Evolutionary conservation across 2,329 filamentous ascomycete genomes (phyloP).

Genomic region (Aaosphaeria arxii): DNA sequence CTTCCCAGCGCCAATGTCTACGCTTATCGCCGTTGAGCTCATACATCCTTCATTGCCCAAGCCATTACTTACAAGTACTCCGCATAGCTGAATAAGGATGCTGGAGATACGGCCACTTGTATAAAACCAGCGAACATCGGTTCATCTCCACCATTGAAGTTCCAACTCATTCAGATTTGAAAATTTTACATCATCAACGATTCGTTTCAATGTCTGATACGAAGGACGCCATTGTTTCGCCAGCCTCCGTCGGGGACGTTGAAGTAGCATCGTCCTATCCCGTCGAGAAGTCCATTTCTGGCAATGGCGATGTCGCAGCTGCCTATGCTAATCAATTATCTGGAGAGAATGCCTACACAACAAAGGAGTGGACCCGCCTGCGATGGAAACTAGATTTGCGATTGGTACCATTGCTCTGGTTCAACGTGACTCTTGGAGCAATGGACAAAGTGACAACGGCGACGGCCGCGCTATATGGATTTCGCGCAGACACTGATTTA

Average conservation of each 20-base stretch:
- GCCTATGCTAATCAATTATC: slow-evolving; percentile 22
- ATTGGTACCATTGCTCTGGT: slow-evolving; percentile 41
- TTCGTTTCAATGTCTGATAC: background rate
- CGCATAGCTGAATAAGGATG: too few relatives aligned
- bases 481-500: slow-evolving; percentile 18
- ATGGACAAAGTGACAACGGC: slow-evolving; percentile 18
- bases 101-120: too few relatives aligned
- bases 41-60: too few relatives aligned
- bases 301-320: slow-evolving; percentile 24
- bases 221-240: background rate
- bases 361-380: slow-evolving; percentile 19
- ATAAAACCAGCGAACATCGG: too few relatives aligned
- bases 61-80: too few relatives aligned
- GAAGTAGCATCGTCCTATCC: background rate
- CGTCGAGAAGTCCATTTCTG: background rate
- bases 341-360: slow-evolving; percentile 25
- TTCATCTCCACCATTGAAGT: too few relatives aligned
- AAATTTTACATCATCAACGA: too few relatives aligned
- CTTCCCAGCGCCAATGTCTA: too few relatives aligned
- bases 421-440: slow-evolving; percentile 18
- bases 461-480: slow-evolving; percentile 21
- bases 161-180: too few relatives aligned
- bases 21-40: too few relatives aligned
- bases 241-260: background rate
- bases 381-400: slow-evolving; percentile 44